Conservation (phyloP, 352 stramenopile genomes). For the Pythium graminicola region DNA sequence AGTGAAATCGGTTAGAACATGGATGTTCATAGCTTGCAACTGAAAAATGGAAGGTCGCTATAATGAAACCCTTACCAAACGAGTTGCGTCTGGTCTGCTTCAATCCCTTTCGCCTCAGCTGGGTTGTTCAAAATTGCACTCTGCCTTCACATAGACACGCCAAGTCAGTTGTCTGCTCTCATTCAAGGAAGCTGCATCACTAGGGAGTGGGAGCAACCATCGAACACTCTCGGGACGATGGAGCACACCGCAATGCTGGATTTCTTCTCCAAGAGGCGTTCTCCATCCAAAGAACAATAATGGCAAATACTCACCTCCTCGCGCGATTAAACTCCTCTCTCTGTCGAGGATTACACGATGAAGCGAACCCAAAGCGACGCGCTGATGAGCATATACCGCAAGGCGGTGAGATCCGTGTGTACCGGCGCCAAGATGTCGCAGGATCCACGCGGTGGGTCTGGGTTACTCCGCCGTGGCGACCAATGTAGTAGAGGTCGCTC, state of each 20-base stretch:
- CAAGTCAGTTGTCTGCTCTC: background rate
- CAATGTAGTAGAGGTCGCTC: background rate
- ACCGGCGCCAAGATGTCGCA: too few relatives aligned
- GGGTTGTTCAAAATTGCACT: background rate
- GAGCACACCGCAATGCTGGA: too few relatives aligned
- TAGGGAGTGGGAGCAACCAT: too few relatives aligned
- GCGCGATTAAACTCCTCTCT: too few relatives aligned
- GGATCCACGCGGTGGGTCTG: conserved; percentile 10
- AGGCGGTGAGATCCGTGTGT: too few relatives aligned
- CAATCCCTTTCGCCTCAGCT: background rate
- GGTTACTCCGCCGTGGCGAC: background rate
- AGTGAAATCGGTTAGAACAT: background rate
- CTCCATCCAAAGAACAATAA: too few relatives aligned
- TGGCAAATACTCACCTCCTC: too few relatives aligned
- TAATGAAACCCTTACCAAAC: background rate
- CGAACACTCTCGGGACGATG: too few relatives aligned
- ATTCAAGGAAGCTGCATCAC: background rate
- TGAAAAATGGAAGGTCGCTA: conserved; percentile 11
- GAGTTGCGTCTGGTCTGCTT: background rate
- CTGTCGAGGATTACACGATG: too few relatives aligned
- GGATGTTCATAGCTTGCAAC: background rate
- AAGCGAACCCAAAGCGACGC: background rate
- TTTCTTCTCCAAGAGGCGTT: too few relatives aligned
- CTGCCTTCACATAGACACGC: conserved; percentile 2
- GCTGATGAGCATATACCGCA: background rate